These are phyloP conservation scores for Tetrahymena borealis DNA, from an alignment of 73 alveolate species.

Conservation along the genomic window DNA sequence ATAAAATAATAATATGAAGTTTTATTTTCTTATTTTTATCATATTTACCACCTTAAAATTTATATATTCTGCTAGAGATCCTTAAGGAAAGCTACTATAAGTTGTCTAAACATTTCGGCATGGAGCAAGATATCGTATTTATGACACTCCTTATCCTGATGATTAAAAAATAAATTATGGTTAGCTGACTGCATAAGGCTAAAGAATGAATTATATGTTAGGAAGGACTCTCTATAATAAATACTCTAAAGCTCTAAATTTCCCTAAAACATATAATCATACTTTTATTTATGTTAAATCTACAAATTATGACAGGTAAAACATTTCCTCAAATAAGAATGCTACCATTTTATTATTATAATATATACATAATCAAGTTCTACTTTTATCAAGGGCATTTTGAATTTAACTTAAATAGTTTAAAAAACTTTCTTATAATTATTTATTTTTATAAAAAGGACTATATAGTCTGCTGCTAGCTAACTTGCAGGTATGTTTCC, in stretches of 20 bases:
- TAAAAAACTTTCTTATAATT: neutral
- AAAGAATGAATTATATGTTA: neutral
- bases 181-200: neutral
- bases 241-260: neutral
- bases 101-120: neutral
- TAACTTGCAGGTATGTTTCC: neutral
- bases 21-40: neutral
- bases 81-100: neutral
- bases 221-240: neutral
- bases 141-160: neutral
- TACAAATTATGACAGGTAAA: neutral
- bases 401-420: too few relatives aligned
- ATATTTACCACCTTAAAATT: neutral
- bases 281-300: neutral
- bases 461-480: neutral
- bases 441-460: neutral
- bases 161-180: neutral
- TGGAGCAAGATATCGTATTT: neutral
- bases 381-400: too few relatives aligned
- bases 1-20: neutral
- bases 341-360: too few relatives aligned
- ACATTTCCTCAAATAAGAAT: too few relatives aligned
- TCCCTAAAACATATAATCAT: neutral
- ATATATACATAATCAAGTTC: too few relatives aligned
- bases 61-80: neutral